Base-by-base conservation (phyloP, 1,139 yeast species). In the Debaryomyces subglobosus region DNA sequence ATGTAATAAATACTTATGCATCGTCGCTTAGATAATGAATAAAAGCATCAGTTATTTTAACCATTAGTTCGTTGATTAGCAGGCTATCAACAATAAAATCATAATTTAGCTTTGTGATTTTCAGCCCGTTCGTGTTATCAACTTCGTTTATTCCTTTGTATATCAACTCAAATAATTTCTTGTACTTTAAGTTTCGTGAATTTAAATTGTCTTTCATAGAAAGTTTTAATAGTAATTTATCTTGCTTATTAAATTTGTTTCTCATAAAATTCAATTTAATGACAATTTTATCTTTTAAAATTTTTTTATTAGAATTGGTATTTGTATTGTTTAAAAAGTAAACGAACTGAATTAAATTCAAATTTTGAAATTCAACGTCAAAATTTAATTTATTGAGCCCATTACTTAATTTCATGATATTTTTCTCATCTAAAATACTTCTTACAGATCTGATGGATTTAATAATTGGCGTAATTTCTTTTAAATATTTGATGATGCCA, bases 101-200 rank as follows among this genome's bases (percentile, higher is more conserved):
- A 49, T 72, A 72, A 53, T 74, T 74, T 53, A 76, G 67, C 53
- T 72, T 73, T 13, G 72, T 50, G 25, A 53, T 52, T 23, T 50
- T 49, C 2, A 44, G 35, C 47, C 49, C 46, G 42, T 53, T 51
- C n/a, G 50, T 39, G 9, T 50, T 41, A 40, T 67, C 65, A 39
- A 68, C 53, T 15, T 68, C 74, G 48, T 60, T 64, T 18, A 74
- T 62, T 8, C 67, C 61, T 45, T 67, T 68, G 57, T 72, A 74
- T 1, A 76, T 71, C 49, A 65, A 50, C 52, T 76, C 81, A 56
- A 76, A 74, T 37, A 76, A 60, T 46, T 63, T 64, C 51, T 73
- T 74, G 50, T 70, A 71, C 57, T 72, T 73, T 47, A 72, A 52
- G 53, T 73, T 73, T 54, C 67, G 70, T n/a, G 67, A 59, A 49